Percentiles rank a stretch among this genome's conserved stretches.
These are phyloP conservation scores for Xylaria polymorpha DNA, from an alignment of 2,329 filamentous ascomycete genomes.

Conservation along the genomic window DNA sequence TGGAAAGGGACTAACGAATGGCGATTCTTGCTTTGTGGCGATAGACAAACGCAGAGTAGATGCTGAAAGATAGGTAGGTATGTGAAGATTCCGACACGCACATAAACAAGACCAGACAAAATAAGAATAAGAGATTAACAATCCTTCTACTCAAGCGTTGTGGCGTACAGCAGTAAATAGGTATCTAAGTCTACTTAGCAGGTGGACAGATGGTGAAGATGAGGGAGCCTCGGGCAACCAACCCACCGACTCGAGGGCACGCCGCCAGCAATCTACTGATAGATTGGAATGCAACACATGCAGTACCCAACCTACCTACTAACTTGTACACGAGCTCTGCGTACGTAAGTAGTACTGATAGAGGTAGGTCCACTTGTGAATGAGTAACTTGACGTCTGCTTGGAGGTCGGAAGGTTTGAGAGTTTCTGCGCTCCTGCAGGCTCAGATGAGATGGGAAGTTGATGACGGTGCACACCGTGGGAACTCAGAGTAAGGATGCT, in stretches of 20 bases:
- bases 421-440: background rate
- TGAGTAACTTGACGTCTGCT: background rate
- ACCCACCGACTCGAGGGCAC: background rate
- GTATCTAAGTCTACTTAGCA: background rate
- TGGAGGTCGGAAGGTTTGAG: background rate
- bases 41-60: background rate
- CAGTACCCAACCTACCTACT: background rate
- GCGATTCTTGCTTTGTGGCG: slow-evolving; percentile 1
- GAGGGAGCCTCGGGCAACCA: background rate
- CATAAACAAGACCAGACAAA: slow-evolving; percentile 1
- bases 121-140: background rate
- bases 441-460: background rate
- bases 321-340: background rate
- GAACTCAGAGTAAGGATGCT: background rate
- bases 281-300: slow-evolving; percentile 18
- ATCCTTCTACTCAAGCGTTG: background rate
- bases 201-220: background rate
- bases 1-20: background rate
- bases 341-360: background rate
- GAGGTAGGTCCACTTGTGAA: background rate
- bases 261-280: background rate
- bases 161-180: background rate
- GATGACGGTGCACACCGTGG: background rate
- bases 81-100: background rate
- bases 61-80: background rate